Evolutionary conservation across 139 green algal species (phyloP).

Genomic region (Asterochloris erici): DNA sequence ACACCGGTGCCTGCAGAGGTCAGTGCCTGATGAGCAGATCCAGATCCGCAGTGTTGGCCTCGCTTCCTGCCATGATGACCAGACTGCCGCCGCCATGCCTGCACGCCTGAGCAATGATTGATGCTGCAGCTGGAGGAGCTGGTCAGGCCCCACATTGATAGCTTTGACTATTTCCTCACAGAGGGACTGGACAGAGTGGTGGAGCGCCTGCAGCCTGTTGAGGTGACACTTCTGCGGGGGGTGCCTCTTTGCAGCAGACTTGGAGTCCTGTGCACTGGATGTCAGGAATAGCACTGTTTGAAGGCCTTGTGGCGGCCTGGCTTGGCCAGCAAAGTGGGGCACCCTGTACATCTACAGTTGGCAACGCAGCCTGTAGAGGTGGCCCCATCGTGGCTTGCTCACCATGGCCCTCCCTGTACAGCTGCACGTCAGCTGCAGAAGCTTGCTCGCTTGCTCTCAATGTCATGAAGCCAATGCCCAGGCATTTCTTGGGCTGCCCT

Average conservation of each 20-base stretch:
- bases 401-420: background rate
- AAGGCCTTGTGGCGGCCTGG: too few relatives aligned
- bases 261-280: background rate
- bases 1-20: too few relatives aligned
- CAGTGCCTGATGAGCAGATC: too few relatives aligned
- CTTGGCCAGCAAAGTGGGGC: too few relatives aligned
- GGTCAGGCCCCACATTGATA: conserved; percentile 79
- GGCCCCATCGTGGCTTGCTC: background rate
- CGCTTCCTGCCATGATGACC: too few relatives aligned
- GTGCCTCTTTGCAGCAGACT: background rate
- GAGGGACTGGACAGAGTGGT: conserved; percentile 75
- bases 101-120: too few relatives aligned
- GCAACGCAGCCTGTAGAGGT: too few relatives aligned
- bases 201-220: conserved; percentile 58
- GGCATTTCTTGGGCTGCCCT: background rate
- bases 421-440: background rate
- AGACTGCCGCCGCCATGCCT: too few relatives aligned
- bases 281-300: too few relatives aligned
- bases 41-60: too few relatives aligned
- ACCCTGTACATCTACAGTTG: too few relatives aligned
- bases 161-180: conserved; percentile 88
- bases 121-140: conserved; percentile 30
- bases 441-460: background rate
- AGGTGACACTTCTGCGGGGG: conserved; percentile 45
- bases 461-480: background rate